Evolutionary conservation across 2,329 filamentous ascomycete genomes (phyloP).

Genomic region (Neopestalotiopsis sp.): DNA sequence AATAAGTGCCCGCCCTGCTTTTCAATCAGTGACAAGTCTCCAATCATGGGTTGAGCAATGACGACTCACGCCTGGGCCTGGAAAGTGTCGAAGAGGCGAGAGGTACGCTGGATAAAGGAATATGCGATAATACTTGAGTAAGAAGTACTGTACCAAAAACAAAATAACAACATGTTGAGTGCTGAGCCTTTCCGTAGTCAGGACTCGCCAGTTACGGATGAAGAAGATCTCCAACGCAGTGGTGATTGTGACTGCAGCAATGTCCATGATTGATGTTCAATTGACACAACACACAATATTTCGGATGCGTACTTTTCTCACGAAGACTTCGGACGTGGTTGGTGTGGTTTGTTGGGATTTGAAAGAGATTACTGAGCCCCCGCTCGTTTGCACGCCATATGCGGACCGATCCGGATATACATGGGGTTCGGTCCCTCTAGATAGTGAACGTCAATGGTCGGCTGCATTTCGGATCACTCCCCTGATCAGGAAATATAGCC

Average conservation of each 20-base stretch:
- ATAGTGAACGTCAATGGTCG: too few species aligned
- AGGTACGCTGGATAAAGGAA: slow-evolving; percentile 26
- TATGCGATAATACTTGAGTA: slow-evolving; percentile 22
- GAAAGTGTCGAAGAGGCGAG: slow-evolving; percentile 25
- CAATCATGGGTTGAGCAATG: neutral
- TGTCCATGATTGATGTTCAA: neutral
- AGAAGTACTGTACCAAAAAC: slow-evolving; percentile 23
- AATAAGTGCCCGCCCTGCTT: slow-evolving; percentile 28
- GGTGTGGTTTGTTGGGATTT: too few species aligned
- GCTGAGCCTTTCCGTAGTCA: neutral
- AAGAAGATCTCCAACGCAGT: neutral
- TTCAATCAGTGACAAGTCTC: neutral
- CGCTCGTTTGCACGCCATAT: too few species aligned
- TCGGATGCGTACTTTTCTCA: neutral
- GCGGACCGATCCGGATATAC: too few species aligned
- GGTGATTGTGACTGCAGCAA: neutral
- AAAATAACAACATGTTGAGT: neutral
- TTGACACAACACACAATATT: neutral
- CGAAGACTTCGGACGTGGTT: too few species aligned
- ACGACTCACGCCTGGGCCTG: slow-evolving; percentile 24
- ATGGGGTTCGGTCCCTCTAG: too few species aligned
- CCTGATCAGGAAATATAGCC: too few species aligned
- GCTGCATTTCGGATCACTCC: too few species aligned
- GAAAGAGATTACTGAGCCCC: too few species aligned
- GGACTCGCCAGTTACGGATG: neutral